Base-by-base conservation (phyloP, 306 rosid species). In the Senna tora region DNA sequence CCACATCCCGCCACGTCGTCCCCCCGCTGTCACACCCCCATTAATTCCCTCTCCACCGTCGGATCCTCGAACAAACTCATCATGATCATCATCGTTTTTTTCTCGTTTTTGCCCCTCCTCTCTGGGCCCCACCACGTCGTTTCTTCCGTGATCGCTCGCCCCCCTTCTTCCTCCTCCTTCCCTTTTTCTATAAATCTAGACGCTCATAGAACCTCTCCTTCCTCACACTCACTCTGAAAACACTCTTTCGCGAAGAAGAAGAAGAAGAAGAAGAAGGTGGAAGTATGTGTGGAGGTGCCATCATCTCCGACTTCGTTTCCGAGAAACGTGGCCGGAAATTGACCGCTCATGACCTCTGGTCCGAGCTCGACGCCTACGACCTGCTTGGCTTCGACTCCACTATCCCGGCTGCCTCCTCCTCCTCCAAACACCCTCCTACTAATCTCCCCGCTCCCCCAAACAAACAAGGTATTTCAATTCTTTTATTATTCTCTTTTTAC, bases 281-380 rank as follows among this genome's bases (percentile, higher is more conserved):
- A 62, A 60, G 63, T 55, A 90, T 90, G 96, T 90, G 96, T 57
- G 96, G 96, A 0, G 96, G 93, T 43, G 94, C 90, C 22, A 88
- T 90, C 45, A 88, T 88, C 51, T 87, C 96, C 33, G 87, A 75
- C 68, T 78, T 32, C 63, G 49, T 71, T 1, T 80, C 74, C 15
- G 61, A 15, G 9, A 86, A 80, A 75, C 81, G 75, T 5, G 7
- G 73, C 62, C 65, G 87, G 58, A 81, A 22, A 20, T 21, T 71
- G 33, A 78, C 80, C 45, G 25, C 68, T 9, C 30, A 53, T 9
- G 69, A 84, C 32, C 80, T 84, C 69, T 84, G 91, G 83, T 77
- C 83, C 5, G 86, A 88, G 9, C 60, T 84, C 9, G 84, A 85
- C 65, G 7, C 86, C 41, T 78, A 90, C 42, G 79, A 90, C 38